Conservation (phyloP, 2,329 filamentous ascomycete species). For the Penicillium verrucosum region DNA sequence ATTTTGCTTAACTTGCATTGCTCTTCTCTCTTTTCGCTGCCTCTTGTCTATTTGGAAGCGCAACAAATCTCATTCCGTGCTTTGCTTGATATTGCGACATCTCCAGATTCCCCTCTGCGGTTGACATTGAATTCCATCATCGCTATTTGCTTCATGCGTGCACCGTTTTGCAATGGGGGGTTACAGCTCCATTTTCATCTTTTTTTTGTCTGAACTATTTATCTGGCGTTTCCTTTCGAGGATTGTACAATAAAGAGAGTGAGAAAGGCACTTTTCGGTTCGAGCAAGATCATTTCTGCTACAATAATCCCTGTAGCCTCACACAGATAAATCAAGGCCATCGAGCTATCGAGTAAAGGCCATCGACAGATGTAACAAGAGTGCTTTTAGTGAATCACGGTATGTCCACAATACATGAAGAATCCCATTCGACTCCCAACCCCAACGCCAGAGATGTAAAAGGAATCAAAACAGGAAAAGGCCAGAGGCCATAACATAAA, state of each 20-base stretch:
- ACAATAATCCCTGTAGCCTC: slow-evolving; percentile 2
- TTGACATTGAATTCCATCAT: slow-evolving; percentile 11
- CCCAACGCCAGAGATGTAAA: slow-evolving; percentile 24
- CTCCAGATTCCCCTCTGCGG: slow-evolving; percentile 24
- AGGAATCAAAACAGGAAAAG: slow-evolving; percentile 13
- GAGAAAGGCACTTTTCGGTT: slow-evolving; percentile 21
- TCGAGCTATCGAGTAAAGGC: background rate
- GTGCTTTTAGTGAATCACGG: slow-evolving; percentile 24
- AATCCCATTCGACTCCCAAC: slow-evolving; percentile 22
- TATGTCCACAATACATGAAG: slow-evolving; percentile 17
- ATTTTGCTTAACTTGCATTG: background rate
- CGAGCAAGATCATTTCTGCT: slow-evolving; percentile 16
- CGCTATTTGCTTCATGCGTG: slow-evolving; percentile 2
- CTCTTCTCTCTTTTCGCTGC: background rate
- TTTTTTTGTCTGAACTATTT: slow-evolving; percentile 9
- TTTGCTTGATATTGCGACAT: slow-evolving; percentile 14
- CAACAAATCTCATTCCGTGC: slow-evolving; percentile 2
- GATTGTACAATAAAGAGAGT: slow-evolving; percentile 22
- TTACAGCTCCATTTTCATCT: slow-evolving; percentile 2
- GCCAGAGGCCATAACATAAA: slow-evolving; percentile 8
- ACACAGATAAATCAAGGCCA: background rate
- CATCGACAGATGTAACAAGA: slow-evolving; percentile 14
- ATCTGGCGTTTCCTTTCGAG: slow-evolving; percentile 18
- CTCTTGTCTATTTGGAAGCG: slow-evolving; percentile 4
- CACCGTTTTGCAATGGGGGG: background rate